Evolutionary conservation across 2,329 filamentous ascomycete genomes (phyloP).

Genomic region (Thelonectria rubi): DNA sequence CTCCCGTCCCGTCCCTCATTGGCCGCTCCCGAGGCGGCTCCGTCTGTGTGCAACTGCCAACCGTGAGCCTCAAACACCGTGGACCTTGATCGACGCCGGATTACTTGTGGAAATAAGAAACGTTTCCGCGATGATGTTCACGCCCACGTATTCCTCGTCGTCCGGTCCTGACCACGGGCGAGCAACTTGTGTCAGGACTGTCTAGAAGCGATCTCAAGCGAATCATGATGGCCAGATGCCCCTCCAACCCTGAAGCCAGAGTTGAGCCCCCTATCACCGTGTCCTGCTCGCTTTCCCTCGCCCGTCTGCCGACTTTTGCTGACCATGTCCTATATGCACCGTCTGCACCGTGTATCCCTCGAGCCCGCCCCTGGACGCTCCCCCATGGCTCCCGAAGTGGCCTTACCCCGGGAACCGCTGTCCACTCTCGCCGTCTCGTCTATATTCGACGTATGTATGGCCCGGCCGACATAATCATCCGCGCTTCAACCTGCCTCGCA

Average conservation of each 20-base stretch:
- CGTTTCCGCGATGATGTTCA: background rate
- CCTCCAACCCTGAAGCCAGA: constrained; percentile 21
- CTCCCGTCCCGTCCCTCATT: constrained; percentile 8
- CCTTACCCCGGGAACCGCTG: constrained; percentile 6
- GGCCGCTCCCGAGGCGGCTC: constrained; percentile 8
- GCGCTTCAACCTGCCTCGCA: constrained; percentile 14
- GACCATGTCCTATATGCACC: constrained; percentile 10
- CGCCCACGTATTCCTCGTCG: background rate
- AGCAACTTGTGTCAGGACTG: background rate
- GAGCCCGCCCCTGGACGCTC: constrained; percentile 9
- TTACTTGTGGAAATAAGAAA: constrained; percentile 11
- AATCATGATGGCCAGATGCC: constrained; percentile 16
- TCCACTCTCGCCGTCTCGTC: constrained; percentile 23
- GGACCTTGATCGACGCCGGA: constrained; percentile 10
- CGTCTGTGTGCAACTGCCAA: constrained; percentile 15
- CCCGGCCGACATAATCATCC: background rate
- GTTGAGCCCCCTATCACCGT: constrained; percentile 1
- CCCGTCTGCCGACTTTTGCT: constrained; percentile 13
- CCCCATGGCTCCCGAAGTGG: constrained; percentile 13
- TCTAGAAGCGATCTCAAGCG: constrained; percentile 11
- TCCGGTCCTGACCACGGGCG: background rate
- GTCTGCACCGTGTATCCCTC: constrained; percentile 1
- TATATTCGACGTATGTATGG: constrained; percentile 23
- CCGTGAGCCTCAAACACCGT: constrained; percentile 15
- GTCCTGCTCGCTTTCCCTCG: background rate